Evolutionary conservation across 164 flowering plant species (phyloP).

Genomic region (Berberis thunbergii): DNA sequence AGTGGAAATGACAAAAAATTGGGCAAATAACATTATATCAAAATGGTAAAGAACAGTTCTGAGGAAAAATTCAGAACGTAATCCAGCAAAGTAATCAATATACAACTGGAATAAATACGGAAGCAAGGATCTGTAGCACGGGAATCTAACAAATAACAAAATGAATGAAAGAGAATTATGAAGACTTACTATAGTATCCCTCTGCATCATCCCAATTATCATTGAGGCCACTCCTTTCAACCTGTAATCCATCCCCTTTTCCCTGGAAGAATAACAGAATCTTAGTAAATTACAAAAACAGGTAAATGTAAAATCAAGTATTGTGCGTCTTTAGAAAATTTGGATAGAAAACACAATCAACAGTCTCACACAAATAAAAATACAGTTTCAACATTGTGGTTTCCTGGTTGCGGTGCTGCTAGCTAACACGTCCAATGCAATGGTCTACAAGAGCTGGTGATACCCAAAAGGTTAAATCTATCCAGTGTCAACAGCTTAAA

Average conservation of each 20-base stretch:
- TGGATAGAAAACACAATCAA: background rate
- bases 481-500: background rate
- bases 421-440: too few relatives aligned
- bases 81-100: too few relatives aligned
- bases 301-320: background rate
- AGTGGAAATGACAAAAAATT: too few relatives aligned
- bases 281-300: background rate
- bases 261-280: conserved; percentile 30
- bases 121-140: too few relatives aligned
- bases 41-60: too few relatives aligned
- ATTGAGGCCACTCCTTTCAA: conserved; percentile 78
- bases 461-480: too few relatives aligned
- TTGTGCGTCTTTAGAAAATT: background rate
- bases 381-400: background rate
- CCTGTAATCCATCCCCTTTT: conserved; percentile 58
- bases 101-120: too few relatives aligned
- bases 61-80: too few relatives aligned
- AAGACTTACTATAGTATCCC: conserved; percentile 89
- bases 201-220: conserved; percentile 99
- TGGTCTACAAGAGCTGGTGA: too few relatives aligned
- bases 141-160: background rate
- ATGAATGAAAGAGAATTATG: background rate
- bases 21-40: too few relatives aligned
- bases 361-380: background rate
- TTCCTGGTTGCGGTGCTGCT: too few relatives aligned